Conservation (phyloP, 2,329 filamentous ascomycete genomes). For the Venturiaceae sp. region DNA sequence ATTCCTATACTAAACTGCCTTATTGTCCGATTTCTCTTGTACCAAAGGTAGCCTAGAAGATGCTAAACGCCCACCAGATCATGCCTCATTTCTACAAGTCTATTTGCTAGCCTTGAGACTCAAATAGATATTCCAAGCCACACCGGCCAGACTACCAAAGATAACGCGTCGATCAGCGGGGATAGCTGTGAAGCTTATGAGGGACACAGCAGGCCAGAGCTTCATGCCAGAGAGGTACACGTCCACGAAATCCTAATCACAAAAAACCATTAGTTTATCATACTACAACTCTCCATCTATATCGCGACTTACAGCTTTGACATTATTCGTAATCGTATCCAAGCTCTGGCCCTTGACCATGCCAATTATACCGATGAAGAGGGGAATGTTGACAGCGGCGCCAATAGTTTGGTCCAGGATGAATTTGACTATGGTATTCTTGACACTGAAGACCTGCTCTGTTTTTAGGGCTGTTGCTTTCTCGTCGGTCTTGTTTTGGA, state of each 20-base stretch:
- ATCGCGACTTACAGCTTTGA: slow-evolving; percentile 22
- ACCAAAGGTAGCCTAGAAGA: too few relatives aligned
- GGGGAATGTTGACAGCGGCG: slow-evolving; percentile 53
- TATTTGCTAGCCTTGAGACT: slow-evolving; percentile 28
- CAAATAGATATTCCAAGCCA: slow-evolving; percentile 68
- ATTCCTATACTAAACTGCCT: too few relatives aligned
- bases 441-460: slow-evolving; percentile 37
- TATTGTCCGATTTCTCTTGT: too few relatives aligned
- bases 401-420: slow-evolving; percentile 60
- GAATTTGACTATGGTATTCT: slow-evolving; percentile 59
- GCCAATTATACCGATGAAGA: slow-evolving; percentile 52
- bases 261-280: slow-evolving; percentile 22
- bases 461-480: slow-evolving; percentile 22
- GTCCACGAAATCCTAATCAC: slow-evolving; percentile 18
- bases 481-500: slow-evolving; percentile 13
- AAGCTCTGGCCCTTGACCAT: slow-evolving; percentile 30
- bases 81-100: too few relatives aligned
- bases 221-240: slow-evolving; percentile 61
- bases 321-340: slow-evolving; percentile 20
- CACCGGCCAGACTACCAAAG: slow-evolving; percentile 60
- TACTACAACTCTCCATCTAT: slow-evolving; percentile 20
- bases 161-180: slow-evolving; percentile 63
- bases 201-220: slow-evolving; percentile 61
- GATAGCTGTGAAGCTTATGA: slow-evolving; percentile 61
- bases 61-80: too few relatives aligned